Conservation (phyloP, 805 yeast genomes). For the Henningerozyma blattae region DNA sequence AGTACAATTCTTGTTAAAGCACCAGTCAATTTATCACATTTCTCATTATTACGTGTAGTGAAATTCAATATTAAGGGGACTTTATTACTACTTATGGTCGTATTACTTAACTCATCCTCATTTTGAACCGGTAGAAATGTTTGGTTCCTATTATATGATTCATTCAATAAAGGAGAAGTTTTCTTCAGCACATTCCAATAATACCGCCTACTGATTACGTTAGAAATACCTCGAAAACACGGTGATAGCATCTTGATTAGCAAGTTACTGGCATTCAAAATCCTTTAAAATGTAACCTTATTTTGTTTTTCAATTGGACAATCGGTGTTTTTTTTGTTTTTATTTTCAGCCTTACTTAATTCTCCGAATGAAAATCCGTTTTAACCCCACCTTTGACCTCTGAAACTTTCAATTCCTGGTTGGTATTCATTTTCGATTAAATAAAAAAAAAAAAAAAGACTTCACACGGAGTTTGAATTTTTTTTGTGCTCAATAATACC, state of each 20-base stretch:
- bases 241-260: not conserved
- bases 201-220: not conserved
- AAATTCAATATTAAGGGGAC: constrained; percentile 63
- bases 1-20: constrained; percentile 43
- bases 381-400: no score
- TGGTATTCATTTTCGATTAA: no score
- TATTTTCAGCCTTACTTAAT: no score
- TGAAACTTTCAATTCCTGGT: no score
- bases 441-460: no score
- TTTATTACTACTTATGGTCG: constrained; percentile 33
- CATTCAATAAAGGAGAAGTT: not conserved
- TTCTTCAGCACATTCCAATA: not conserved
- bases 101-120: constrained; percentile 46
- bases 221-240: not conserved
- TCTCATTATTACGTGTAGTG: constrained; percentile 51
- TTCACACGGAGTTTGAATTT: no score
- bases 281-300: not conserved
- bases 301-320: not conserved
- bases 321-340: no score
- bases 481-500: no score
- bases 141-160: constrained; percentile 2
- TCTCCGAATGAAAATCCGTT: no score
- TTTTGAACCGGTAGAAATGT: constrained; percentile 40
- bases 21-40: constrained; percentile 51
- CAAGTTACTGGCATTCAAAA: not conserved